Percentiles rank a stretch among this genome's conserved stretches.
Evolutionary conservation across 306 rosid species (phyloP).

Genomic region (Vigna trinervia): DNA sequence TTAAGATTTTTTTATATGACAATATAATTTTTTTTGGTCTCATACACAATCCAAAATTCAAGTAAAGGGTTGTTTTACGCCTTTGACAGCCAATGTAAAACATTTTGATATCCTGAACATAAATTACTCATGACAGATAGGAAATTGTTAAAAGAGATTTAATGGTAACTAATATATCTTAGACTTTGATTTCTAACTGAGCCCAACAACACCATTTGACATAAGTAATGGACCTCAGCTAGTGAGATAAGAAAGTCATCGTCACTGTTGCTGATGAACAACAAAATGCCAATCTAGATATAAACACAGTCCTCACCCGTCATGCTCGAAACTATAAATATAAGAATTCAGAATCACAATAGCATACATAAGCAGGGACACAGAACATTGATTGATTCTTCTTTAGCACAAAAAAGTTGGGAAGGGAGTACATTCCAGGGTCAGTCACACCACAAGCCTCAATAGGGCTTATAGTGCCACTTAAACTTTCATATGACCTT

Average conservation of each 20-base stretch:
- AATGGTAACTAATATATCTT: neutral
- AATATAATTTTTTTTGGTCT: neutral
- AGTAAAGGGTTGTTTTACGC: neutral
- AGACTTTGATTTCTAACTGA: neutral
- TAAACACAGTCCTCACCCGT: no score
- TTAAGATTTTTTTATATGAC: neutral
- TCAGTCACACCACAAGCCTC: no score
- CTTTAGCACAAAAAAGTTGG: no score
- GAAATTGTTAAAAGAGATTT: neutral
- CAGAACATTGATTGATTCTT: no score
- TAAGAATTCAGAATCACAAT: no score
- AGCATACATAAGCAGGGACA: no score
- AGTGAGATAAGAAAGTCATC: neutral
- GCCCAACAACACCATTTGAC: neutral
- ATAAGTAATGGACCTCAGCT: neutral
- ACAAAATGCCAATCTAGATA: no score
- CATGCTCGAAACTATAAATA: no score
- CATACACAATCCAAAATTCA: neutral
- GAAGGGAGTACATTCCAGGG: no score
- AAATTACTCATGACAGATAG: neutral
- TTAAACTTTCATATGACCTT: conserved; percentile 1
- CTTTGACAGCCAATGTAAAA: neutral
- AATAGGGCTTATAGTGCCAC: no score
- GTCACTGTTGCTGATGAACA: no score
- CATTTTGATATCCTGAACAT: neutral